Conservation (phyloP, 352 stramenopile species). For the Thraustotheca clavata region DNA sequence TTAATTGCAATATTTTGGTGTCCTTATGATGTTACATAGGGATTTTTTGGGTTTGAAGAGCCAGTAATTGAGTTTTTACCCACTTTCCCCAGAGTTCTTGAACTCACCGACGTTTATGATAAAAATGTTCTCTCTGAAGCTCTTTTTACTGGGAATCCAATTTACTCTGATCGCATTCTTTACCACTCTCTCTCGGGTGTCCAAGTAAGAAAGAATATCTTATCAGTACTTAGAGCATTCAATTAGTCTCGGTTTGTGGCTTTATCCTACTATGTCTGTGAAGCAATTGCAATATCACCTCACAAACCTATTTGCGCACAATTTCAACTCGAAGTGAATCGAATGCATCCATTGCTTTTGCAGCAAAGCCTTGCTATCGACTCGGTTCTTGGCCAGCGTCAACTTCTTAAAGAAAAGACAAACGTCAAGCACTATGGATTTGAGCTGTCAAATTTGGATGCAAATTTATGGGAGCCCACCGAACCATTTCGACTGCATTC, state of each 20-base stretch:
- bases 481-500: neutral
- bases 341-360: conserved; percentile 31
- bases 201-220: conserved; percentile 35
- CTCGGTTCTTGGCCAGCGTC: too few relatives aligned
- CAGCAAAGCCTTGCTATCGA: neutral
- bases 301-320: conserved; percentile 68
- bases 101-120: conserved; percentile 44
- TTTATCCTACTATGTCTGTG: conserved; percentile 55
- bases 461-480: conserved; percentile 51
- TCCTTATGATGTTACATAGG: conserved; percentile 11
- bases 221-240: neutral
- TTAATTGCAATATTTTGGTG: neutral
- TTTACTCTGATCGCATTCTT: conserved; percentile 26
- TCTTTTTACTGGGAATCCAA: conserved; percentile 2
- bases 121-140: conserved; percentile 25
- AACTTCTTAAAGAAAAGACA: neutral
- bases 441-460: conserved; percentile 64
- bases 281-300: conserved; percentile 48
- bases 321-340: conserved; percentile 66
- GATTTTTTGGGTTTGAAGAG: conserved; percentile 82
- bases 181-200: conserved; percentile 42
- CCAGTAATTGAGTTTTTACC: conserved; percentile 65
- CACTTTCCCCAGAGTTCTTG: conserved; percentile 57
- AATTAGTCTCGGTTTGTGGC: conserved; percentile 33
- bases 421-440: conserved; percentile 62